Evolutionary conservation across 805 yeast species (phyloP).

Genomic region (Candida palmyrensis): DNA sequence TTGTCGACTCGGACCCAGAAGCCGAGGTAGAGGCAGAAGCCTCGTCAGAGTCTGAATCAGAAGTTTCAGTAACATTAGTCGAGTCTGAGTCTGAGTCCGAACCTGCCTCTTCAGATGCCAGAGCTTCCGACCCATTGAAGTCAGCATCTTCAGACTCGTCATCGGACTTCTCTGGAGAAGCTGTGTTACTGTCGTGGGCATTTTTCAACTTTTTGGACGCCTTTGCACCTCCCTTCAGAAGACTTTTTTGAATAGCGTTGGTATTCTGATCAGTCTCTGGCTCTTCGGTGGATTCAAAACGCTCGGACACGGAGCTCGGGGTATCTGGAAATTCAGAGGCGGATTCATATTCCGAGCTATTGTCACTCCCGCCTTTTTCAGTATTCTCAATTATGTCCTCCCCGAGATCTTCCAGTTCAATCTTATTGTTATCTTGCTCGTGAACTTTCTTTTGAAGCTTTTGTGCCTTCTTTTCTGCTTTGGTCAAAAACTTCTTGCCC

Average conservation of each 20-base stretch:
- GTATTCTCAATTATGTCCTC: conserved; percentile 15
- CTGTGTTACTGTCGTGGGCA: conserved; percentile 1
- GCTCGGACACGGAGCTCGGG: conserved; percentile 6
- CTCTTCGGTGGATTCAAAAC: conserved; percentile 5
- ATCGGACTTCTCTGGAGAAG: conserved; percentile 2
- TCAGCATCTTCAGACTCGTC: conserved; percentile 12
- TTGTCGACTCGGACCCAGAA: conserved; percentile 8
- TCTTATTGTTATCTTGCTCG: conserved; percentile 3
- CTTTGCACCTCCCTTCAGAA: conserved; percentile 8
- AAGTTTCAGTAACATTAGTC: background rate
- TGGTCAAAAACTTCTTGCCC: conserved; percentile 48
- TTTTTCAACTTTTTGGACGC: conserved; percentile 2
- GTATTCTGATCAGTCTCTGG: conserved; percentile 5
- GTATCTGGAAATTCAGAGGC: conserved; percentile 24
- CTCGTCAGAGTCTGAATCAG: conserved; percentile 2
- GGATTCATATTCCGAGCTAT: conserved; percentile 24
- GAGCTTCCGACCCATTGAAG: conserved; percentile 9
- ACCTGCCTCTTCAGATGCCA: conserved; percentile 8
- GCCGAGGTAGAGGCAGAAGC: conserved; percentile 1
- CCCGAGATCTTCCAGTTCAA: conserved; percentile 14
- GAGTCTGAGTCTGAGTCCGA: conserved; percentile 7
- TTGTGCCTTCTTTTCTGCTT: conserved; percentile 35
- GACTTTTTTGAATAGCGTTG: too few species aligned
- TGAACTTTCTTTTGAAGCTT: conserved; percentile 15
- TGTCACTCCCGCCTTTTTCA: conserved; percentile 8